Evolutionary conservation across 2,329 filamentous ascomycete genomes (phyloP), one percentile per base, ranked within the genome.

Genomic region (Harringtonia aguacate): DNA sequence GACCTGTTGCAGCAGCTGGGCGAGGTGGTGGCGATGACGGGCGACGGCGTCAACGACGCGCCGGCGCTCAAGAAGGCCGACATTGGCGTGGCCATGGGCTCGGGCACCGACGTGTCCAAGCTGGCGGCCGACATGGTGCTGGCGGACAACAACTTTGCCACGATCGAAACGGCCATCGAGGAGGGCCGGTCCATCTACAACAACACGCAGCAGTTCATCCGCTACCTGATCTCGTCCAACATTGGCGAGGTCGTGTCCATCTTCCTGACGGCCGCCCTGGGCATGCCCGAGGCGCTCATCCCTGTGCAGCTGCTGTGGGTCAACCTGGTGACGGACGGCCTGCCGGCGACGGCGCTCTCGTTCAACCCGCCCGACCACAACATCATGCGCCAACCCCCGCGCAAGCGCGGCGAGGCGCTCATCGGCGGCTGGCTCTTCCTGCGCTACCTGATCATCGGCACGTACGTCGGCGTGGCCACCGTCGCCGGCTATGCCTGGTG

Each of bases 151-250:
- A 98, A 98, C 72, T 98, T 98, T 63, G 92, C 92, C 49, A 98
- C 92, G 4, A 98, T 98, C 54, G 86, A 95, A 62, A 74, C 87
- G 45, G 92, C 92, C 40, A 89, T 98, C 51, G 92, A 98, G 62
- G 92, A 98, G 67, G 92, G 92, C 43, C 84, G 92, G 50, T 89
- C 89, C 51, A 98, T 98, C 67, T 98, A 95, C 77, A 97, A 92
- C 81, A 98, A 98, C 73, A 98, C 92, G 7, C 92, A 98, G 62
- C 92, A 98, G 63, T 98, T 98, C 66, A 98, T 98, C 66, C 86
- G 94, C 40, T 98, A 98, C 63, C 77, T 98, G 49, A 98, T 98
- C 62, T 97, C 90, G 9, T 97, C 90, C 51, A 98, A 98, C 70
- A 98, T 98, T 53, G 94, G 92, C 56, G 92, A 98, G 64, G 92